phyloP scores from a whole-genome alignment of 1,284 basidiomycete genomes.

The Jaminaea rosea region DNA sequence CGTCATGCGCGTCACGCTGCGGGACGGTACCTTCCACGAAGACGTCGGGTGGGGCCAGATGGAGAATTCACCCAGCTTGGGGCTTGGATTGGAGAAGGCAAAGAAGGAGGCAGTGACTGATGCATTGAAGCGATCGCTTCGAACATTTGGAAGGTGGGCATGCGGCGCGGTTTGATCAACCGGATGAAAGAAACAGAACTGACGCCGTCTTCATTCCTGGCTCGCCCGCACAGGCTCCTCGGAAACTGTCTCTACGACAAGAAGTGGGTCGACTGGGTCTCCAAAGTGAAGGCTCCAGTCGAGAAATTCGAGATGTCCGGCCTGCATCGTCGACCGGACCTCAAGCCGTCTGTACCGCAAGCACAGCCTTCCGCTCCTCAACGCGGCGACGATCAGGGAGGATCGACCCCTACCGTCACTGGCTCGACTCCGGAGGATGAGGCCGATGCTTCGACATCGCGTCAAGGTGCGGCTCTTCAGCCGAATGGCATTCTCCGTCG shows the following conservation, averaged over 20 bases:
- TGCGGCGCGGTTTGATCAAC: conserved; percentile 53
- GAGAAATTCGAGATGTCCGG: background rate
- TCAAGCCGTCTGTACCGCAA: background rate
- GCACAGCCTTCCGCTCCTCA: background rate
- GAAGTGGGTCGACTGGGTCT: background rate
- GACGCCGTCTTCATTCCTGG: too few relatives aligned
- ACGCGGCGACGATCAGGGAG: background rate
- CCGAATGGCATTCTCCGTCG: background rate
- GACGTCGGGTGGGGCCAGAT: conserved; percentile 67
- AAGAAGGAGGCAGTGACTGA: conserved; percentile 98
- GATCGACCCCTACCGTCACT: too few relatives aligned
- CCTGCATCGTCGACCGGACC: background rate
- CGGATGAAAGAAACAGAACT: too few relatives aligned
- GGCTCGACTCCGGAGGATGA: background rate
- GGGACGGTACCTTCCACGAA: conserved; percentile 83
- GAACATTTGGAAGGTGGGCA: conserved; percentile 85
- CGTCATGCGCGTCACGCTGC: conserved; percentile 73
- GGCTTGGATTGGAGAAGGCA: conserved; percentile 82
- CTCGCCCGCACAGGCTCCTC: too few relatives aligned
- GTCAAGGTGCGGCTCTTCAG: background rate
- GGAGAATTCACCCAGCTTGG: conserved; percentile 78
- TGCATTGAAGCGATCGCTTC: conserved; percentile 76
- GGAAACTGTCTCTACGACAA: conserved; percentile 12
- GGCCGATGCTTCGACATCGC: background rate
- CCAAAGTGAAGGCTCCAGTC: conserved; percentile 4